A percentile compares a stretch with the other conserved stretches of the same genome.
Conservation (phyloP, 2,329 filamentous ascomycete species). For the Arthrobotrys musiformis region DNA sequence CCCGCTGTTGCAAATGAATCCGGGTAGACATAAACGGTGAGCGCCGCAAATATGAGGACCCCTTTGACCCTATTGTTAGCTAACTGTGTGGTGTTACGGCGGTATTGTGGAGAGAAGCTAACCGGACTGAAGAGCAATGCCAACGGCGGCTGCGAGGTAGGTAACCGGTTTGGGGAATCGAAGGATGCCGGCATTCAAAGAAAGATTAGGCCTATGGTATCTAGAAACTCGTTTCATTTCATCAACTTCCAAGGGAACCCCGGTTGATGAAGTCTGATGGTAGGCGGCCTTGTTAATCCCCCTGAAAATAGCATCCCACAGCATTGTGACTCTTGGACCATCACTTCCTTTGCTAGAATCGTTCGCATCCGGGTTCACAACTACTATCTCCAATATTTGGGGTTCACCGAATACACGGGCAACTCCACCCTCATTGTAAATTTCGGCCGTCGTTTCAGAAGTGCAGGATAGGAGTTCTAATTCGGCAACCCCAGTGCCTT, state of each 20-base stretch:
- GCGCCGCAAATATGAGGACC: conserved; percentile 11
- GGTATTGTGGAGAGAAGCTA: neutral
- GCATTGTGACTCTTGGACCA: neutral
- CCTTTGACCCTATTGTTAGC: neutral
- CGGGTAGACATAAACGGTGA: too few relatives aligned
- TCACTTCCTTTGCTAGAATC: neutral
- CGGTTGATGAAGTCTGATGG: neutral
- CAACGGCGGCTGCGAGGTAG: conserved; percentile 20
- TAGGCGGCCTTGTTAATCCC: neutral
- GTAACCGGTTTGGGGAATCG: conserved; percentile 5
- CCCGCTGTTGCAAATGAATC: neutral
- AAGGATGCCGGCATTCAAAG: conserved; percentile 36
- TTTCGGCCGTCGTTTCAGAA: neutral
- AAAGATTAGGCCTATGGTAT: conserved; percentile 42
- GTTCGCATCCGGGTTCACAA: neutral
- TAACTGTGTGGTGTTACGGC: neutral
- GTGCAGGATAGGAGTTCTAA: neutral
- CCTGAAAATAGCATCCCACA: neutral
- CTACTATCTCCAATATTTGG: neutral
- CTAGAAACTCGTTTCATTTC: neutral
- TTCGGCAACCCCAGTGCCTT: neutral
- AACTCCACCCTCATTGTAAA: neutral
- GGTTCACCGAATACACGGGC: neutral
- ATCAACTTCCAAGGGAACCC: neutral
- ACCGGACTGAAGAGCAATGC: conserved; percentile 24